phyloP scores from a whole-genome alignment of 2,329 filamentous ascomycete species.

The Ascomycota sp. region DNA sequence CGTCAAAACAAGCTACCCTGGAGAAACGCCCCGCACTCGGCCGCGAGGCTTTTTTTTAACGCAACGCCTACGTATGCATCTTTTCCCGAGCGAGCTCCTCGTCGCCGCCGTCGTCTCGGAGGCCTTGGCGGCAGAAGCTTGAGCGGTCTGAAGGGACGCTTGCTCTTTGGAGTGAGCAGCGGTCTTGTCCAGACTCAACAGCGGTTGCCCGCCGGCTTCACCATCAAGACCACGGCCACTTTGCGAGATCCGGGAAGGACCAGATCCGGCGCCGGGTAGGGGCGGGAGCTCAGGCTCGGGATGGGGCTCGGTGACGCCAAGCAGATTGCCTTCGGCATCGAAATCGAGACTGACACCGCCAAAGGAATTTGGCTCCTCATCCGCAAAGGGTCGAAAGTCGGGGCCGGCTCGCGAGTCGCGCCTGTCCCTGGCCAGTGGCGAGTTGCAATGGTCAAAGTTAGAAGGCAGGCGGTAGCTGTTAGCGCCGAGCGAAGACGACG shows the following conservation, averaged over 20 bases:
- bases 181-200: conserved; percentile 17
- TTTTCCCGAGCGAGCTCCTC: no score
- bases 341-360: conserved; percentile 26
- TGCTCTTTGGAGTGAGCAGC: conserved; percentile 14
- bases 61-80: no score
- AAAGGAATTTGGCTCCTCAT: conserved; percentile 17
- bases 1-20: no score
- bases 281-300: conserved; percentile 22
- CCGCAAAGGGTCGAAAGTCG: conserved; percentile 14
- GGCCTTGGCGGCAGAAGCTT: conserved; percentile 4
- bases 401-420: conserved; percentile 5
- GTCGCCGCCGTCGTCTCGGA: conserved; percentile 5
- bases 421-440: conserved; percentile 8
- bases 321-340: conserved; percentile 28
- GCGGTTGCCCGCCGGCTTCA: background rate
- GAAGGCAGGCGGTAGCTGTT: conserved; percentile 13
- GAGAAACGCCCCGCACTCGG: no score
- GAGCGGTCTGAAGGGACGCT: conserved; percentile 3
- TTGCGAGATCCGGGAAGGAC: background rate
- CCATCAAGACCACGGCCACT: background rate
- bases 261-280: conserved; percentile 9
- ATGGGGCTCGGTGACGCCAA: conserved; percentile 19
- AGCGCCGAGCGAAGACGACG: conserved; percentile 14
- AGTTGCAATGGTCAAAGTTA: conserved; percentile 13
- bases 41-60: no score